Evolutionary conservation across 108 stramenopile species (phyloP).

Genomic region (Aurantiochytrium sp.): DNA sequence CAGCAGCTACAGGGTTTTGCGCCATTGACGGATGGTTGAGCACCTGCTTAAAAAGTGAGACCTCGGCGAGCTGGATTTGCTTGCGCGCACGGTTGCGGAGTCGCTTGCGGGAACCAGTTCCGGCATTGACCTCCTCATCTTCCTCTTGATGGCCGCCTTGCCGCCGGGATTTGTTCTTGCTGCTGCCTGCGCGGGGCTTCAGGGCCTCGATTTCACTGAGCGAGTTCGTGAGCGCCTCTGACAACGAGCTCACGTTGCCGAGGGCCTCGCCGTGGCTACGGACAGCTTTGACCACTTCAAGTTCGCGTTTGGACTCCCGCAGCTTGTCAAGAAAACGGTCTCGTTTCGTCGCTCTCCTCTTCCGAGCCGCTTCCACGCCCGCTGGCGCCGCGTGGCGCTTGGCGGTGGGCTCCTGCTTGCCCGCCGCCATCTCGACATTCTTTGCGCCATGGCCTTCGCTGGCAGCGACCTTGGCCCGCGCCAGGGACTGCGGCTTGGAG

Average conservation of each 20-base stretch:
- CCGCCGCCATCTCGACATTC: too few relatives aligned
- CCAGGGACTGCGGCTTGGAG: too few relatives aligned
- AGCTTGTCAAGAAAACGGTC: not conserved
- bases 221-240: not conserved
- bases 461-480: too few relatives aligned
- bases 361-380: not conserved
- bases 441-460: too few relatives aligned
- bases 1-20: not conserved
- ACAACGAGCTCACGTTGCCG: not conserved
- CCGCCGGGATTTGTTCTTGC: too few relatives aligned
- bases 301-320: not conserved
- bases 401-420: not conserved
- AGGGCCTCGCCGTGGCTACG: not conserved
- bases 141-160: not conserved
- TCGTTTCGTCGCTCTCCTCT: not conserved
- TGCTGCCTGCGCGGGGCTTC: not conserved
- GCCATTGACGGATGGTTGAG: not conserved
- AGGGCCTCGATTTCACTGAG: not conserved
- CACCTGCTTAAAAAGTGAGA: not conserved
- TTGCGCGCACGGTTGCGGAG: not conserved
- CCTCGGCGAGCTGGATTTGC: not conserved
- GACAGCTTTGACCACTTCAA: not conserved
- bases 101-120: not conserved
- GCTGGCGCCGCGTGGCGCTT: not conserved
- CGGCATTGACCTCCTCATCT: not conserved